Evolutionary conservation across 257 asterid species (phyloP).

Genomic region (Rehmannia glutinosa): DNA sequence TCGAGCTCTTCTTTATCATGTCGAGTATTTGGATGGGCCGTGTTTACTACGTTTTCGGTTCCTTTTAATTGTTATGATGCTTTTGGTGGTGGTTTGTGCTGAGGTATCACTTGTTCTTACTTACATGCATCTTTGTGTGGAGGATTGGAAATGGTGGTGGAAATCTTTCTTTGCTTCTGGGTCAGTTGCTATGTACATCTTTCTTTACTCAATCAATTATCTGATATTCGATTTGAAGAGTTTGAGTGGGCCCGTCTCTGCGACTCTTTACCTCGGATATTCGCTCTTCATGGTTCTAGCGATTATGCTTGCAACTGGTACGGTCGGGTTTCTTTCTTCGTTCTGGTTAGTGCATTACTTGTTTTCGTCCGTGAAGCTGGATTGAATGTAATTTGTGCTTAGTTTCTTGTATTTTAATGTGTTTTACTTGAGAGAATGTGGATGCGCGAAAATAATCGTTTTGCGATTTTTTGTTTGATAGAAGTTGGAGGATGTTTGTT

Average conservation of each 20-base stretch:
- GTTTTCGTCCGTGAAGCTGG: slow-evolving; percentile 84
- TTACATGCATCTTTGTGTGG: slow-evolving; percentile 88
- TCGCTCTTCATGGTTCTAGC: slow-evolving; percentile 79
- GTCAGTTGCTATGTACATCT: slow-evolving; percentile 69
- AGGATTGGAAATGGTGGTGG: slow-evolving; percentile 98
- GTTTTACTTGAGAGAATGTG: too few species aligned
- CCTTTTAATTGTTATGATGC: slow-evolving; percentile 61
- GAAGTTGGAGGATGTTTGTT: too few species aligned
- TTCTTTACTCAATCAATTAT: slow-evolving; percentile 69
- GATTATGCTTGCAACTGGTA: slow-evolving; percentile 82
- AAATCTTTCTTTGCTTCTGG: slow-evolving; percentile 87
- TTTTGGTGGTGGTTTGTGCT: slow-evolving; percentile 76
- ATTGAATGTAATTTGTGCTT: too few species aligned
- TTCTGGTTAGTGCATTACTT: slow-evolving; percentile 89
- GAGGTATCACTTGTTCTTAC: slow-evolving; percentile 85
- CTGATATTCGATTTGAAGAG: slow-evolving; percentile 77
- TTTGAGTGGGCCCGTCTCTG: slow-evolving; percentile 75
- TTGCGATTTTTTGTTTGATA: too few species aligned
- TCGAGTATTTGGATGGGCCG: slow-evolving; percentile 94
- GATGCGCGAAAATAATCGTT: too few species aligned
- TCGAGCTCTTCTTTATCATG: slow-evolving; percentile 88
- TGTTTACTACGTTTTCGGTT: slow-evolving; percentile 78
- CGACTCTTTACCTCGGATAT: slow-evolving; percentile 82
- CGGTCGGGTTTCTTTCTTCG: slow-evolving; percentile 77
- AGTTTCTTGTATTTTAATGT: too few species aligned